Evolutionary conservation across 352 stramenopile species (phyloP).

Genomic region (Globisporangium radiosum): DNA sequence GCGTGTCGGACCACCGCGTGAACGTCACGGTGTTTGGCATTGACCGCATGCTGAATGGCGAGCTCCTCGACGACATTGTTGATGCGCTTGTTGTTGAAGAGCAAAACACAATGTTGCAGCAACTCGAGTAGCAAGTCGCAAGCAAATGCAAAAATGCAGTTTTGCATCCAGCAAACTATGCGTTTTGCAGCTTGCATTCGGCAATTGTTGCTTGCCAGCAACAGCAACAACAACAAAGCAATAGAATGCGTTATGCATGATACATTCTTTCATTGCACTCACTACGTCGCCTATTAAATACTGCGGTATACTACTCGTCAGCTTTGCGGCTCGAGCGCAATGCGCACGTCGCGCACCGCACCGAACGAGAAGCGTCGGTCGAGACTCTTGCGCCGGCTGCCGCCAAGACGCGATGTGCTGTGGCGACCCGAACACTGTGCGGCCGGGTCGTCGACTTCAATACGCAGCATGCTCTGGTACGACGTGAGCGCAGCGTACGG

Average conservation of each 20-base stretch:
- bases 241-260: background rate
- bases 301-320: background rate
- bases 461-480: conserved; percentile 29
- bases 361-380: conserved; percentile 30
- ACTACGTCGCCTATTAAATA: too few relatives aligned
- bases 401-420: conserved; percentile 8
- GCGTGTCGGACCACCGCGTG: conserved; percentile 94
- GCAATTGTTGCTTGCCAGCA: too few relatives aligned
- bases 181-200: too few relatives aligned
- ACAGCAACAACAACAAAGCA: background rate
- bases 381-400: conserved; percentile 10
- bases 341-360: conserved; percentile 18
- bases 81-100: conserved; percentile 71
- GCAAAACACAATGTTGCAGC: conserved; percentile 68
- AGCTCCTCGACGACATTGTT: conserved; percentile 89
- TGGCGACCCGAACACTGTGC: background rate
- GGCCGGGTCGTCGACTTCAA: conserved; percentile 14
- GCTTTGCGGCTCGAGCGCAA: conserved; percentile 13
- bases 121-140: conserved; percentile 32
- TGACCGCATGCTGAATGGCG: conserved; percentile 85
- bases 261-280: background rate
- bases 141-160: background rate
- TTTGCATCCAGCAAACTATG: too few relatives aligned
- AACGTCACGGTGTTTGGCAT: conserved; percentile 87
- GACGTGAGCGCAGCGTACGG: conserved; percentile 16